Percentiles rank a stretch among this genome's conserved stretches.
Conservation (phyloP, 2,329 filamentous ascomycete species). For the Daldinia sp. region DNA sequence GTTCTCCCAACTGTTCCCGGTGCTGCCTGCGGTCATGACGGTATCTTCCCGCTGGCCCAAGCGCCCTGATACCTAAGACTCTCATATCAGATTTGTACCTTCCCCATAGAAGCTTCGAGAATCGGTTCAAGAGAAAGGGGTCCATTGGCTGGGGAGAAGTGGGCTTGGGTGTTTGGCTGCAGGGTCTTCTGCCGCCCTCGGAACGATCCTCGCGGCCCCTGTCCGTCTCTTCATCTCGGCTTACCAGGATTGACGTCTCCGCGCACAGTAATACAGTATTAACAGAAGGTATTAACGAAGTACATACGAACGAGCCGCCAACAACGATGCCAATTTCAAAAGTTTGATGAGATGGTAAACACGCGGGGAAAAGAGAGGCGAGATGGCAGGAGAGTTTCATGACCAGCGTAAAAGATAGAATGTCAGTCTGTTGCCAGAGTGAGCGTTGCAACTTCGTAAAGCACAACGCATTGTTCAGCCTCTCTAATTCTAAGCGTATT, state of each 20-base stretch:
- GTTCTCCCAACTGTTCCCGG: not conserved
- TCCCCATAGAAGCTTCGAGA: conserved; percentile 58
- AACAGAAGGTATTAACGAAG: conserved; percentile 20
- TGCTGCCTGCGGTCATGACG: conserved; percentile 14
- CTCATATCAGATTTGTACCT: conserved; percentile 33
- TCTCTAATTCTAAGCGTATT: conserved; percentile 30
- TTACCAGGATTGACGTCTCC: conserved; percentile 29
- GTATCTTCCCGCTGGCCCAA: conserved; percentile 33
- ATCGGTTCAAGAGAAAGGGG: conserved; percentile 39
- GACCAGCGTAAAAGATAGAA: not conserved
- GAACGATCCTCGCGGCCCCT: conserved; percentile 38
- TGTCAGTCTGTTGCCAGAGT: conserved; percentile 28
- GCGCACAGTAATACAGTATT: conserved; percentile 23
- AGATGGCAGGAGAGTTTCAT: conserved; percentile 14
- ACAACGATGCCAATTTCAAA: conserved; percentile 39
- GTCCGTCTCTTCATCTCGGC: conserved; percentile 43
- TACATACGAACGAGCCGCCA: too few species aligned
- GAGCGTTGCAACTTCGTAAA: conserved; percentile 5
- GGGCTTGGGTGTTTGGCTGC: conserved; percentile 23
- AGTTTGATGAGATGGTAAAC: conserved; percentile 30
- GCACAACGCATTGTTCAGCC: conserved; percentile 38
- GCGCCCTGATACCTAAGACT: conserved; percentile 23
- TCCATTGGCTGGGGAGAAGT: conserved; percentile 30
- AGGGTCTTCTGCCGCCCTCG: conserved; percentile 41
- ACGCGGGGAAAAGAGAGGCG: conserved; percentile 6